A percentile compares a stretch with the other conserved stretches of the same genome.
Conservation (phyloP, 2,329 filamentous ascomycete genomes). For the Neofusicoccum umdonicola region DNA sequence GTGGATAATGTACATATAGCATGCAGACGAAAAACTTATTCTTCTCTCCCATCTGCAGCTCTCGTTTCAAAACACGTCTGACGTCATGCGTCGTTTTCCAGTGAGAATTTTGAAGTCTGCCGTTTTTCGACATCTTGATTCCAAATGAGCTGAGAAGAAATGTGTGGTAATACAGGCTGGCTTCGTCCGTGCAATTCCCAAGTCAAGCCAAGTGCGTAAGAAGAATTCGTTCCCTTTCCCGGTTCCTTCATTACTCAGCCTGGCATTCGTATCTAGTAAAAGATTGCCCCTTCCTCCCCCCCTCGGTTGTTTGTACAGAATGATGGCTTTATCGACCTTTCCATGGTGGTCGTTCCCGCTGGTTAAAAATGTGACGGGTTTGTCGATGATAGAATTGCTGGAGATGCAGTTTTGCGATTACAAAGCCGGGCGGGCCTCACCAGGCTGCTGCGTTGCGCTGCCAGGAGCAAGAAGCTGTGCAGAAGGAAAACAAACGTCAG, state of each 20-base stretch:
- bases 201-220: neutral
- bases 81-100: neutral
- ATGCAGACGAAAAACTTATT: constrained; percentile 12
- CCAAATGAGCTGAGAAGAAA: constrained; percentile 14
- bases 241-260: constrained; percentile 2
- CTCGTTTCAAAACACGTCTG: neutral
- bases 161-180: constrained; percentile 2
- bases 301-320: constrained; percentile 4
- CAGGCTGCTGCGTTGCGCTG: constrained; percentile 22
- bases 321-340: neutral
- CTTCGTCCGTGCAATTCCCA: neutral
- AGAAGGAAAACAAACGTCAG: neutral
- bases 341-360: neutral
- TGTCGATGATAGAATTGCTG: neutral
- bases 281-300: neutral
- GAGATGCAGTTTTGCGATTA: constrained; percentile 21
- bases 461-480: constrained; percentile 35
- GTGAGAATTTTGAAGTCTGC: neutral
- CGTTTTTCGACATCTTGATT: neutral
- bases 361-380: neutral
- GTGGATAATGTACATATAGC: constrained; percentile 16
- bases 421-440: constrained; percentile 35
- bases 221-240: neutral
- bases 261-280: neutral
- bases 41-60: neutral